A percentile compares a stretch with the other conserved stretches of the same genome.
Evolutionary conservation across 2,329 filamentous ascomycete genomes (phyloP).

Genomic region (Zymoseptoria crescenta): DNA sequence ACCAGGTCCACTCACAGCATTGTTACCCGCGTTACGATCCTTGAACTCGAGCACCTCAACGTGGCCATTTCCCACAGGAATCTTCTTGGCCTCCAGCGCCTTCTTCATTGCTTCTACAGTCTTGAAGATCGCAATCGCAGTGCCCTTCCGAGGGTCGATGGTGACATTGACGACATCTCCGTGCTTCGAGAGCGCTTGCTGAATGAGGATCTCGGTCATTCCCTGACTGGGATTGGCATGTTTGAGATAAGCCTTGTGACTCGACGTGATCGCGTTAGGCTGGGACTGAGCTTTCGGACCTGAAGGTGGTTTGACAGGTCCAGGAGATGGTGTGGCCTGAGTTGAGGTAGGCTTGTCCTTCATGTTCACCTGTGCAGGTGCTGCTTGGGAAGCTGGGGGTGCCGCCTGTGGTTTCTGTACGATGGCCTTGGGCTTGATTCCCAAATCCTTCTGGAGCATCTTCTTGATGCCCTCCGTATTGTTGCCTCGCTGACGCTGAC

Average conservation of each 20-base stretch:
- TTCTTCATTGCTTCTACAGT: slow-evolving; percentile 64
- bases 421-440: slow-evolving; percentile 39
- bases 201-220: slow-evolving; percentile 73
- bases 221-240: slow-evolving; percentile 76
- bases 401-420: slow-evolving; percentile 5
- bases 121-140: slow-evolving; percentile 85
- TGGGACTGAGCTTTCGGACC: slow-evolving; percentile 26
- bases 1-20: too few relatives aligned
- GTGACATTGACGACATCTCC: slow-evolving; percentile 73
- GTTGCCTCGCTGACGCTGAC: slow-evolving; percentile 19
- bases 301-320: slow-evolving; percentile 21
- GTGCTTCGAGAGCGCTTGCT: slow-evolving; percentile 64
- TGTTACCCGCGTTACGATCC: too few relatives aligned
- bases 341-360: slow-evolving; percentile 28
- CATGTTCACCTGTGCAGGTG: slow-evolving; percentile 22
- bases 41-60: slow-evolving; percentile 82
- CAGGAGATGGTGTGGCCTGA: slow-evolving; percentile 7
- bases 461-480: slow-evolving; percentile 34
- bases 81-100: slow-evolving; percentile 72
- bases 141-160: slow-evolving; percentile 90
- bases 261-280: slow-evolving; percentile 28
- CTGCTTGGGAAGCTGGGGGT: slow-evolving; percentile 7
- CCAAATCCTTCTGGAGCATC: slow-evolving; percentile 56
- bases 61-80: slow-evolving; percentile 73
- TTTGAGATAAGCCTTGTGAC: slow-evolving; percentile 46